These are phyloP conservation scores for Alnus rubra DNA, from an alignment of 306 rosid genomes.

Conservation along the genomic window DNA sequence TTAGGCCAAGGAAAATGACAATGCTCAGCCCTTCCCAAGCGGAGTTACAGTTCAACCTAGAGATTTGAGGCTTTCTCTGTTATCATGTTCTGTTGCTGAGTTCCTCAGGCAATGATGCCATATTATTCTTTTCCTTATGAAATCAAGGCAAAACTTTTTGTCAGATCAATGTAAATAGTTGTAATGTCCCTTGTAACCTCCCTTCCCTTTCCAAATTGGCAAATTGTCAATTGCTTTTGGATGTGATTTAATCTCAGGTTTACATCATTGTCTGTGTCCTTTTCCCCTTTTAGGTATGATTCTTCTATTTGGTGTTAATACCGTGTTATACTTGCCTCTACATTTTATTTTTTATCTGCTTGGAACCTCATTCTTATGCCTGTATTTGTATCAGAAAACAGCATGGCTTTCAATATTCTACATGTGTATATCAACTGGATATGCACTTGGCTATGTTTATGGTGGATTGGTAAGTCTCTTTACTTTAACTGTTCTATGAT, in stretches of 20 bases:
- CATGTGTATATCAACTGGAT: slow-evolving; percentile 88
- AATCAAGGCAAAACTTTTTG: too few species aligned
- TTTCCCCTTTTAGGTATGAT: slow-evolving; percentile 5
- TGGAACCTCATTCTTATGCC: slow-evolving; percentile 27
- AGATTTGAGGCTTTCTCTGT: too few species aligned
- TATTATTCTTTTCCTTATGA: too few species aligned
- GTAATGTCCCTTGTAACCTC: background rate
- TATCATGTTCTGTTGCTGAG: too few species aligned
- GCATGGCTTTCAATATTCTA: slow-evolving; percentile 72
- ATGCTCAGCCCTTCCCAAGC: too few species aligned
- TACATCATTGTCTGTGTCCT: slow-evolving; percentile 15
- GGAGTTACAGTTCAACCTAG: too few species aligned
- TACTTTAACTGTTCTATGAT: background rate
- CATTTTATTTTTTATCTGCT: slow-evolving; percentile 2
- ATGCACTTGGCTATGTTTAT: slow-evolving; percentile 78
- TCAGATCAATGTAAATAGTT: background rate
- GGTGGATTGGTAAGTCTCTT: slow-evolving; percentile 77
- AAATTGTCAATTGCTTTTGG: background rate
- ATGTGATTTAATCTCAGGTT: slow-evolving; percentile 9
- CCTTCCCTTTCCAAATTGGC: slow-evolving; percentile 7
- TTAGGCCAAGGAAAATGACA: too few species aligned
- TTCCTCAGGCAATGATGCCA: too few species aligned
- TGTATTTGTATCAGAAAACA: slow-evolving; percentile 58
- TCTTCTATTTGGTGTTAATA: slow-evolving; percentile 11
- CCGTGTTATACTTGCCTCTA: background rate